Evolutionary conservation across 2,329 filamentous ascomycete genomes (phyloP).

Genomic region (Hypoxylon sp.): DNA sequence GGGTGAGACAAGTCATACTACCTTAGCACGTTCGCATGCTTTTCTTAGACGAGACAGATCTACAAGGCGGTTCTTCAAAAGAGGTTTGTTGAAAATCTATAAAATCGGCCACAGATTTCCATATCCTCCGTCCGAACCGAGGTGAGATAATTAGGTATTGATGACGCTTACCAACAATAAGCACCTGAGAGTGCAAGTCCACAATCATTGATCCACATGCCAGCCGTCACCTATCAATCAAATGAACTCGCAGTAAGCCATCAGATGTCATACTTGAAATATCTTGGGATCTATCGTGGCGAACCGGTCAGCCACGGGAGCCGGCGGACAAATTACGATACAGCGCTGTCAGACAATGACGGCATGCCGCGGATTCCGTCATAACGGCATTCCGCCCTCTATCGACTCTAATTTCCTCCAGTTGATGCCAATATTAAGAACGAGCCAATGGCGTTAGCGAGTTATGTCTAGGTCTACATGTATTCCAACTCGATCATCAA

Average conservation of each 20-base stretch:
- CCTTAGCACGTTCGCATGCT: slow-evolving; percentile 9
- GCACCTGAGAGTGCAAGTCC: background rate
- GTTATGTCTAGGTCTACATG: background rate
- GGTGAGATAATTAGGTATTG: slow-evolving; percentile 4
- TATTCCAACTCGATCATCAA: background rate
- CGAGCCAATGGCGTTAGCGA: slow-evolving; percentile 4
- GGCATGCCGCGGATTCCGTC: slow-evolving; percentile 27
- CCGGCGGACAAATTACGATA: slow-evolving; percentile 4
- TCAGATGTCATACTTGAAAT: background rate
- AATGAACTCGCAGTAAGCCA: background rate
- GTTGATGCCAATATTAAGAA: slow-evolving; percentile 1
- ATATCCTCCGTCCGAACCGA: slow-evolving; percentile 17
- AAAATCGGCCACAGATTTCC: slow-evolving; percentile 7
- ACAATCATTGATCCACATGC: background rate
- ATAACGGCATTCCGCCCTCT: background rate
- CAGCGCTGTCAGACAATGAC: slow-evolving; percentile 27
- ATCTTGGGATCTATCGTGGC: background rate
- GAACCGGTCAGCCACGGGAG: background rate
- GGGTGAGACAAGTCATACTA: background rate
- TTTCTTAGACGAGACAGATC: slow-evolving; percentile 9
- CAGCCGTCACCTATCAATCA: background rate
- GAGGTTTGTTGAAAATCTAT: slow-evolving; percentile 2
- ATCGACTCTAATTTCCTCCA: slow-evolving; percentile 1
- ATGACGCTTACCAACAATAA: slow-evolving; percentile 5
- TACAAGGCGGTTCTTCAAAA: background rate